Evolutionary conservation across 805 yeast genomes (phyloP).

Genomic region (Candida koratica): DNA sequence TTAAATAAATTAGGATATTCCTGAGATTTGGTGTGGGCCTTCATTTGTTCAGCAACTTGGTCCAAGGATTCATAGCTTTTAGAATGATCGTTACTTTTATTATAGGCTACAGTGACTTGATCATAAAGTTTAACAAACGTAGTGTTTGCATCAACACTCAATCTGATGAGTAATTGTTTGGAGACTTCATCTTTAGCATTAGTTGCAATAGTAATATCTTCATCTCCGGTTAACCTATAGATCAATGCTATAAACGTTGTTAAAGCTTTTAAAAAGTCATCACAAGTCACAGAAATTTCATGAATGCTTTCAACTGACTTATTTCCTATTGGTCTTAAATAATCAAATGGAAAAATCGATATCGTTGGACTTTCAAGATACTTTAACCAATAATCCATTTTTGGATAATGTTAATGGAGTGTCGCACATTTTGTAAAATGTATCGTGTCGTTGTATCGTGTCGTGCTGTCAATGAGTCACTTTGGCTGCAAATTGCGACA

Average conservation of each 20-base stretch:
- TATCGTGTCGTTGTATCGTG: no score
- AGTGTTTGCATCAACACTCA: conserved; percentile 51
- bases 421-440: not conserved
- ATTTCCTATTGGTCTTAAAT: conserved; percentile 67
- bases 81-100: conserved; percentile 25
- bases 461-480: conserved; percentile 9
- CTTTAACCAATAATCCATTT: conserved; percentile 50
- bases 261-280: conserved; percentile 49
- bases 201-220: conserved; percentile 85
- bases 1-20: conserved; percentile 61
- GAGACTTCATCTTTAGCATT: conserved; percentile 31
- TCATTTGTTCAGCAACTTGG: conserved; percentile 52
- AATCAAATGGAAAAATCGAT: conserved; percentile 86
- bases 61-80: conserved; percentile 46
- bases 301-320: conserved; percentile 61
- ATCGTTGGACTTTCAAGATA: conserved; percentile 75
- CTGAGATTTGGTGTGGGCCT: conserved; percentile 47
- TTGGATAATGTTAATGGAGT: not conserved
- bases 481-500: not conserved
- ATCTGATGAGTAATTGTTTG: conserved; percentile 57
- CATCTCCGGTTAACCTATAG: conserved; percentile 87
- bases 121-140: conserved; percentile 52
- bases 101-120: conserved; percentile 42
- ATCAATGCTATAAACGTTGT: conserved; percentile 68
- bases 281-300: conserved; percentile 11